A percentile compares a stretch with the other conserved stretches of the same genome.
Evolutionary conservation across 129 eudicot genomes (phyloP).

Genomic region (Gnaphalium uliginosum): DNA sequence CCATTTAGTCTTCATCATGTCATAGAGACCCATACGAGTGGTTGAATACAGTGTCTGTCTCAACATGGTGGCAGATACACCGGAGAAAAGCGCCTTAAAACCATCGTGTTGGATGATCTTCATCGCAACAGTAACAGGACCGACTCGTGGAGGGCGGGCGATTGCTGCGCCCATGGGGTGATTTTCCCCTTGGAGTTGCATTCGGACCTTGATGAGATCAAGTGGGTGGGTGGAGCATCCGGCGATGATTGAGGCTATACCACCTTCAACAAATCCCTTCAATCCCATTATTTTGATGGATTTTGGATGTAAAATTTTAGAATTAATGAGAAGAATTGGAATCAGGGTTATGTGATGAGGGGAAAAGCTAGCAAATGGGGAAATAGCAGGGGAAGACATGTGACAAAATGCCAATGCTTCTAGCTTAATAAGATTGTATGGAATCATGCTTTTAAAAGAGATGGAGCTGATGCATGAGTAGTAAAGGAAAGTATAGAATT

Average conservation of each 20-base stretch:
- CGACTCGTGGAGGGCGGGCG: slow-evolving; percentile 56
- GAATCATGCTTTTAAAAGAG: slow-evolving; percentile 7
- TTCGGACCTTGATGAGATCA: slow-evolving; percentile 85
- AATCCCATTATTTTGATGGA: slow-evolving; percentile 40
- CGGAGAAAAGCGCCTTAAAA: slow-evolving; percentile 61
- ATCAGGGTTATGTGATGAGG: slow-evolving; percentile 10
- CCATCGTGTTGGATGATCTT: slow-evolving; percentile 71
- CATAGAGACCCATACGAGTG: slow-evolving; percentile 86
- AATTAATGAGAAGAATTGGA: not conserved
- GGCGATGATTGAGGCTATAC: slow-evolving; percentile 82
- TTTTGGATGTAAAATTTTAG: not conserved
- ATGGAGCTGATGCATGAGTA: not conserved
- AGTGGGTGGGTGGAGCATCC: slow-evolving; percentile 88
- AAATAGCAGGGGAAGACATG: slow-evolving; percentile 4
- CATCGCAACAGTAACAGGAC: slow-evolving; percentile 62
- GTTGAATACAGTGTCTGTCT: slow-evolving; percentile 88
- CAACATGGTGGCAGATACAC: slow-evolving; percentile 87
- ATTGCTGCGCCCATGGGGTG: slow-evolving; percentile 28
- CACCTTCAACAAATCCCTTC: slow-evolving; percentile 90
- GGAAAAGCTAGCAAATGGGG: not conserved
- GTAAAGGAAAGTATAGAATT: not conserved
- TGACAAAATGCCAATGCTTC: slow-evolving; percentile 10
- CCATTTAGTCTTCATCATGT: slow-evolving; percentile 65
- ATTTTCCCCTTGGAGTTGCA: slow-evolving; percentile 85
- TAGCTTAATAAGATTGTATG: not conserved